phyloP scores from a whole-genome alignment of 2,329 filamentous ascomycete genomes.

The Aureobasidium sp. region DNA sequence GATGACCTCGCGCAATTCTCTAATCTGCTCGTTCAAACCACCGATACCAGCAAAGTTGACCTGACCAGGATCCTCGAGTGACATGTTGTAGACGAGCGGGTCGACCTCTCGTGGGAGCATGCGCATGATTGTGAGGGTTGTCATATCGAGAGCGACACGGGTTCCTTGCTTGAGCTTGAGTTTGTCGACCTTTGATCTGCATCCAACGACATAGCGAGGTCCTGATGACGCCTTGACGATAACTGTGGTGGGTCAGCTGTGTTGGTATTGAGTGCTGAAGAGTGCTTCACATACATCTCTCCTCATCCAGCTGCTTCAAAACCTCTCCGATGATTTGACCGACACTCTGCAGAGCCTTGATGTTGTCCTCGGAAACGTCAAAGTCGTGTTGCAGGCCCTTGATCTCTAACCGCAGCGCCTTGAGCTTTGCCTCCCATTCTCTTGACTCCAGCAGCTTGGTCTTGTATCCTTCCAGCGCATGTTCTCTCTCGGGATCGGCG shows the following conservation, averaged over 20 bases:
- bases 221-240: constrained; percentile 98
- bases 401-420: constrained; percentile 87
- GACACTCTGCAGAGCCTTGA: constrained; percentile 97
- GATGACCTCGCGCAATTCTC: constrained; percentile 94
- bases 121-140: constrained; percentile 98
- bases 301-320: constrained; percentile 95
- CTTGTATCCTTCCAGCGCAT: constrained; percentile 48
- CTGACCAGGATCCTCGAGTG: constrained; percentile 92
- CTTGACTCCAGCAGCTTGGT: constrained; percentile 70
- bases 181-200: constrained; percentile 97
- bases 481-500: constrained; percentile 43
- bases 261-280: background rate
- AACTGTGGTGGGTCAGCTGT: constrained; percentile 47
- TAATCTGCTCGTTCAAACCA: constrained; percentile 95
- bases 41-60: constrained; percentile 97
- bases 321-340: constrained; percentile 99
- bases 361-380: constrained; percentile 96
- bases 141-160: constrained; percentile 97
- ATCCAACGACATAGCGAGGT: constrained; percentile 95
- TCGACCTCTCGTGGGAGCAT: constrained; percentile 99
- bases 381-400: constrained; percentile 93
- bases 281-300: constrained; percentile 69
- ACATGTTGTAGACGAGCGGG: constrained; percentile 99
- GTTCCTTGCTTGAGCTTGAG: constrained; percentile 96
- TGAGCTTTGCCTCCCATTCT: constrained; percentile 98